Percentiles rank a stretch among this genome's conserved stretches.
Evolutionary conservation across 2,329 filamentous ascomycete species (phyloP).

Genomic region (Pseudocercospora pini-densiflorae): DNA sequence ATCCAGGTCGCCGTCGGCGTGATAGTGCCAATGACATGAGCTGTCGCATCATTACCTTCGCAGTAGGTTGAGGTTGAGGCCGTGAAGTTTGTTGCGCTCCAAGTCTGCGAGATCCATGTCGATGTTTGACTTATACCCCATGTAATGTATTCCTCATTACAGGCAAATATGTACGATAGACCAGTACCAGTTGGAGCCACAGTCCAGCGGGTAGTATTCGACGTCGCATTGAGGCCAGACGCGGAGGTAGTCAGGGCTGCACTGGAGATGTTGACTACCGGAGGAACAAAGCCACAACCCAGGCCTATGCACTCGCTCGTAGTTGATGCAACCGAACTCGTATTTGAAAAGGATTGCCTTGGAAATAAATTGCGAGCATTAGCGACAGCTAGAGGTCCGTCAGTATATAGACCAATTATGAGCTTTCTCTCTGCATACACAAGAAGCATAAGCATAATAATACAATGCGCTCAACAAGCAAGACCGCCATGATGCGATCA

Average conservation of each 20-base stretch:
- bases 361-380: conserved; percentile 1
- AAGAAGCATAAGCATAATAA: neutral
- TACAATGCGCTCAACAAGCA: neutral
- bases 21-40: conserved; percentile 4
- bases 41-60: neutral
- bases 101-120: neutral
- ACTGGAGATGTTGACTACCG: neutral
- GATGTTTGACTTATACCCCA: neutral
- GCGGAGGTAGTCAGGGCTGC: neutral
- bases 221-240: neutral
- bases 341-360: neutral
- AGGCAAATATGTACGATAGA: conserved; percentile 3
- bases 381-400: neutral
- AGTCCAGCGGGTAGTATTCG: neutral
- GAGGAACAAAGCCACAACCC: conserved; percentile 3
- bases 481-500: neutral
- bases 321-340: neutral
- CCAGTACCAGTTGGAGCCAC: neutral
- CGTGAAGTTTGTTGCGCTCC: neutral
- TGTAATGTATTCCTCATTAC: neutral
- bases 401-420: neutral
- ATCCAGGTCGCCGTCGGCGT: neutral
- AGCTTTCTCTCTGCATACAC: neutral
- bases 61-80: conserved; percentile 1
- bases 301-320: neutral